Evolutionary conservation across 805 yeast genomes (phyloP), one percentile per base, ranked within the genome.

Genomic region (Candida nemodendra): DNA sequence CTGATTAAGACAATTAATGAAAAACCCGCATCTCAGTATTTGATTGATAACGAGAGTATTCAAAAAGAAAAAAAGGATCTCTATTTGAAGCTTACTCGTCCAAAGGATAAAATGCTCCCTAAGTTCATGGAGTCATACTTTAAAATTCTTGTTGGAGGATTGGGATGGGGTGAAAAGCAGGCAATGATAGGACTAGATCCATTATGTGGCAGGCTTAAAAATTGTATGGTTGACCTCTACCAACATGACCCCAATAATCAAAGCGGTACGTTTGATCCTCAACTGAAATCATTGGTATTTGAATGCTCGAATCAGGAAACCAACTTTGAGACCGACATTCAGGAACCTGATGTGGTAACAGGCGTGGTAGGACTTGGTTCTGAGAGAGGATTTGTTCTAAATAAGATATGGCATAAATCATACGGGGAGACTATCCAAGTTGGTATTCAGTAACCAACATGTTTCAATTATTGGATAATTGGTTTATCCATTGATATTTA

Each of bases 131-230:
- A 58, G 4, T 50, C 55, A 36, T 62, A 69, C 37, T 73, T 63
- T 54, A 73, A 75, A 51, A 79, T 82, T 15, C 67, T 78, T 24
- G 89, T 86, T 4, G 89, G 89, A 4, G 89, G 89, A 2, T 83
- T 87, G 2, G 79, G 81, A 2, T 82, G 88, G 88, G 85, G 87
- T 1, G 76, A 79, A 19, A 74, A 81, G 39, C 79, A 84, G 2
- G 75, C 75, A 23, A 74, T 79, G 54, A 65, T 82, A n/a, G 89
- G 78, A 1, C 54, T 82, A 9, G 82, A 82, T 19, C 81, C 86
- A 1, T 71, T 71, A 2, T 81, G 81, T 12, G 59, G 57, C 0
- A 41, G 44, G 1, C 51, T 62, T 16, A 54, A 50, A 2, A 34
- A 48, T 18, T 36, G 45, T 8, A 18, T 28, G 4, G 45, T 59